Evolutionary conservation across 495 filamentous ascomycete species (phyloP).

Genomic region (Penicillium taxi): DNA sequence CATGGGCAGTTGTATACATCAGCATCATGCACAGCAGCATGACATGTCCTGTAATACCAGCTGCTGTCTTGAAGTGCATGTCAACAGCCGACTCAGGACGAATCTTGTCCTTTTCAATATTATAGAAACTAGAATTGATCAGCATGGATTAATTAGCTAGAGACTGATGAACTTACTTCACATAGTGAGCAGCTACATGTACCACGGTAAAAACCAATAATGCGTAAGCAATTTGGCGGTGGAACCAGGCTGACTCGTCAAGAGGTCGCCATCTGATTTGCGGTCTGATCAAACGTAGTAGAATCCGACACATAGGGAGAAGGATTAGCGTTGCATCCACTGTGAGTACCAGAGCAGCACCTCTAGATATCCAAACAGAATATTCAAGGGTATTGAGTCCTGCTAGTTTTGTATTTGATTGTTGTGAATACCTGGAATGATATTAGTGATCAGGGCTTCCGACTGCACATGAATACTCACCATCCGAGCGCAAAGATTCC

Average conservation of each 20-base stretch:
- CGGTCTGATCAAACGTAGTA: slow-evolving; percentile 74
- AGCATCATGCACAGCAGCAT: slow-evolving; percentile 98
- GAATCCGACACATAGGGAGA: slow-evolving; percentile 87
- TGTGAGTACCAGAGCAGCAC: slow-evolving; percentile 73
- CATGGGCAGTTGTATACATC: slow-evolving; percentile 95
- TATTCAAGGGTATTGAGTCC: slow-evolving; percentile 73
- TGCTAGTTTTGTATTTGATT: slow-evolving; percentile 53
- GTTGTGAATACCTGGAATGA: slow-evolving; percentile 66
- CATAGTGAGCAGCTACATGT: slow-evolving; percentile 78
- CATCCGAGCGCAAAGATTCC: slow-evolving; percentile 82
- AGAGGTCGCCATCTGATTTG: slow-evolving; percentile 83
- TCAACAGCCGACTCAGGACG: slow-evolving; percentile 75
- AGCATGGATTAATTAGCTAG: slow-evolving; percentile 14
- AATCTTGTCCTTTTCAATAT: slow-evolving; percentile 80
- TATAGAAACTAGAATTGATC: slow-evolving; percentile 66
- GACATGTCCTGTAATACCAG: slow-evolving; percentile 91
- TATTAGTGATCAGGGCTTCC: slow-evolving; percentile 3
- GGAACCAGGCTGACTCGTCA: slow-evolving; percentile 94
- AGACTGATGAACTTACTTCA: slow-evolving; percentile 62
- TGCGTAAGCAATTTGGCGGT: slow-evolving; percentile 88
- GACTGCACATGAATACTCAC: slow-evolving; percentile 37
- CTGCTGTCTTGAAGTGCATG: slow-evolving; percentile 84
- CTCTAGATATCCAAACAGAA: slow-evolving; percentile 94
- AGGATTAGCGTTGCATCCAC: slow-evolving; percentile 84
- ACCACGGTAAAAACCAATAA: slow-evolving; percentile 74